Evolutionary conservation across 768 basidiomycete genomes (phyloP).

Genomic region (Collybiopsis luxurians): DNA sequence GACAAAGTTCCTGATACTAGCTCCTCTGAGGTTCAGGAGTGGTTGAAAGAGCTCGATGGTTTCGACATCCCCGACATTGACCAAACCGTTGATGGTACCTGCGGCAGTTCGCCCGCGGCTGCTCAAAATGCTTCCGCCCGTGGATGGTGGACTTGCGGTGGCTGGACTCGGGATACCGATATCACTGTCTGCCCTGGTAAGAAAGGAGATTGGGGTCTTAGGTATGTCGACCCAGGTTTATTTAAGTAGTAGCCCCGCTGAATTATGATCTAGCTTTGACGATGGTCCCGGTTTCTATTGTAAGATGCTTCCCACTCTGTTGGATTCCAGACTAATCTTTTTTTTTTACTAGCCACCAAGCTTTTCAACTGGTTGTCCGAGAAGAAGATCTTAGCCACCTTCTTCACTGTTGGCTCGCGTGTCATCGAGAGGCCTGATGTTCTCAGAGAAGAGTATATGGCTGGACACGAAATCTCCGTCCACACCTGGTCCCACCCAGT

Average conservation of each 20-base stretch:
- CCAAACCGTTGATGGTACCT: constrained; percentile 69
- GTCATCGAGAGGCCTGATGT: constrained; percentile 75
- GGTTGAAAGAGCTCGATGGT: constrained; percentile 78
- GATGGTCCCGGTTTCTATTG: constrained; percentile 87
- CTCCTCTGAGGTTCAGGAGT: constrained; percentile 60
- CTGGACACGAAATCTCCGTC: constrained; percentile 76
- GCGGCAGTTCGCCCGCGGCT: constrained; percentile 53
- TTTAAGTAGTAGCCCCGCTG: too few species aligned
- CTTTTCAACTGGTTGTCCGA: constrained; percentile 69
- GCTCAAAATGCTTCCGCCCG: constrained; percentile 55
- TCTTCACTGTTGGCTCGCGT: constrained; percentile 89
- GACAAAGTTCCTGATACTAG: constrained; percentile 61
- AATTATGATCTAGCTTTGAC: constrained; percentile 70
- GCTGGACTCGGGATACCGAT: constrained; percentile 56
- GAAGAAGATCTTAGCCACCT: constrained; percentile 72
- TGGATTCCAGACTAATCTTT: constrained; percentile 46
- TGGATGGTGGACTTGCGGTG: constrained; percentile 94
- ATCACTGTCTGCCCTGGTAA: constrained; percentile 68
- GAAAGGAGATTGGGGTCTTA: constrained; percentile 69
- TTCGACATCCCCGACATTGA: constrained; percentile 62
- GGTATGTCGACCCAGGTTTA: constrained; percentile 24
- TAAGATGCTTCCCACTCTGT: constrained; percentile 39
- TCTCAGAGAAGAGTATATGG: constrained; percentile 78
- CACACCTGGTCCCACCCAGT: constrained; percentile 92
- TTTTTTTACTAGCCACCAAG: constrained; percentile 24